Evolutionary conservation across 768 basidiomycete genomes (phyloP), one percentile per base, ranked within the genome.

Genomic region (Tylopilus subfusipes): DNA sequence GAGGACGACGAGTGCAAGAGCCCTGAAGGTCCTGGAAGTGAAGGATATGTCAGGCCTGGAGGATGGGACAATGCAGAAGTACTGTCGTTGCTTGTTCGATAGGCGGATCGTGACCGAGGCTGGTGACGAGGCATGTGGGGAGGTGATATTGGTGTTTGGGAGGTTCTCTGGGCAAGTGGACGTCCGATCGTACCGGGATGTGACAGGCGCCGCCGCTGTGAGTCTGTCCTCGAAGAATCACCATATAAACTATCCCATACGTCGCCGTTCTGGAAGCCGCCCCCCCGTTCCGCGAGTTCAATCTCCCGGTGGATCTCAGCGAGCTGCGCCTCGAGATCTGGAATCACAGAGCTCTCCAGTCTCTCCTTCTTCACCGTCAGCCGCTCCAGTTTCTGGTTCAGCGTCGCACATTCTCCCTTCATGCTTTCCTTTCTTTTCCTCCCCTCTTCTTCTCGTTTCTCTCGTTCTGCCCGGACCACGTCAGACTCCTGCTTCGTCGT

Each of bases 301-400:
- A 88, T 79, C 68, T 91, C 85, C 24, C 73, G 72, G 59, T 81
- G 78, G 47, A 88, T 70, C 40, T 79, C 79, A 54, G 73, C 73
- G 40, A 92, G 73, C 66, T 85, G 82, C 46, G 80, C 78, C 69
- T 90, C 88, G 39, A 93, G 75, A 55, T 88, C 88, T 1, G 78
- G 78, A 18, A 93, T 75, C 14, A 78, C 72, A 29, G 71, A 71
- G 5, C 63, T 72, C 63, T 88, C 86, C 48, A 90, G 68, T 65
- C 80, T 87, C 48, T 90, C 89, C 63, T 77, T 78, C 73, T 84
- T 86, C 52, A 72, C 75, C 27, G 66, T 76, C 50, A 92, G 69
- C 63, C 81, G 83, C 54, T 96, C 93, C 54, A 92, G 70, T 63
- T 81, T 81, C 59, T 82, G 81, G 3, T 72, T 76, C 52, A 87